Evolutionary conservation across 768 basidiomycete species (phyloP), one percentile per base, ranked within the genome.

Genomic region (Naganishia friedmannii): DNA sequence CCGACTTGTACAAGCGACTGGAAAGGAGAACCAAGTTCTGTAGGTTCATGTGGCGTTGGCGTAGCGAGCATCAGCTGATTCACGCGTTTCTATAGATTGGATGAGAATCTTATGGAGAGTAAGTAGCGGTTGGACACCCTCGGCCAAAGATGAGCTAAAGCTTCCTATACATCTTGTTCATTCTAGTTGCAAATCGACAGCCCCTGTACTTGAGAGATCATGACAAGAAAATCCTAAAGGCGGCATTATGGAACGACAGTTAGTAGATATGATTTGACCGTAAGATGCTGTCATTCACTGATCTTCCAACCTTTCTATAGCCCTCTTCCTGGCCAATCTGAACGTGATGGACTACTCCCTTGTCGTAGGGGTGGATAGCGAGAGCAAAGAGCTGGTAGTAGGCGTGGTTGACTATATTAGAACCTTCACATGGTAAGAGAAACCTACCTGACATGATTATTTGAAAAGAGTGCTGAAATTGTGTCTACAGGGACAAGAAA

Each of bases 191-290:
- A 12, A 90, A 94, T 81, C 84, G 90, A 32, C 85, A 88, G 45
- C 96, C 96, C 3, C 90, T 98, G 77, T 97, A 94, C 79, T 84
- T 99, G 21, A 89, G 92, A n/a, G 95, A 98, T 80, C 92, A 97
- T 76, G 91, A 92, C 0, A 98, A 97, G 80, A 88, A 91, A 13
- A 93, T 97, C 70, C 82, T 99, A 12, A 87, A 91, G 26, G 89
- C 92, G 21, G 91, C 96, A 13, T 82, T 99, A 32, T 92, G 86
- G 83, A 98, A 95, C 74, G 96, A 99, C 80, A 95, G 79, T 80
- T 26, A 67, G 79, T 74, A 51, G 2, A 42, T 2, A 15, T 51
- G n/a, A 29, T 12, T 8, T 23, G 48, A 32, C 21, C 23, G 26
- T 21, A 5, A 54, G 26, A 17, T 34, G 9, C 28, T 39, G n/a